Evolutionary conservation across 345 rosid genomes (phyloP), one percentile per base, ranked within the genome.

Genomic region (Zanthoxylum bungeanum): DNA sequence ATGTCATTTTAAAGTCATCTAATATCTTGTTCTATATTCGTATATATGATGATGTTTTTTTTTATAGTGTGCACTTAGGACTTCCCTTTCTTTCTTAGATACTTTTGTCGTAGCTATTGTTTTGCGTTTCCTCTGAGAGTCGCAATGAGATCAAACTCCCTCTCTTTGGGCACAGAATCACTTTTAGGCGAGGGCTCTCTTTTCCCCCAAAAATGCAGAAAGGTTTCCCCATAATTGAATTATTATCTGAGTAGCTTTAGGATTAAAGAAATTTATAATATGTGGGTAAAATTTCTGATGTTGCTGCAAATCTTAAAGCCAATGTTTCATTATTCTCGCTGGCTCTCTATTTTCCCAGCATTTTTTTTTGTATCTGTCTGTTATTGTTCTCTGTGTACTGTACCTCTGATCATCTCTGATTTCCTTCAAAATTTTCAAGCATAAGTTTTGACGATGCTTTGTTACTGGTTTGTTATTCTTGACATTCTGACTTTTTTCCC

Each of bases 401-500:
- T n/a, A n/a, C 12, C 30, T 17, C 58, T 37, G 9, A 14, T 53
- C 14, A 9, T 16, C 73, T 63, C 33, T 60, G 2, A 19, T 22
- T 52, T 52, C 22, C n/a, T 34, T 33, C 39, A 11, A 36, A 37
- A 53, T 53, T 60, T 14, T 60, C 12, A 47, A 24, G 9, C 53
- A 55, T 19, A 42, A 36, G 7, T 40, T n/a, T n/a, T n/a, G n/a
- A n/a, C n/a, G n/a, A 3, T 53, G 57, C 28, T 31, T 28, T 60
- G 49, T 69, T 27, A 39, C 25, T 52, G 61, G 17, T 51, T 64
- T 61, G 50, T 64, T 31, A 12, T 52, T 63, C 24, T 36, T 62
- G 37, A 71, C 79, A 46, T 62, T 56, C 27, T 74, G 66, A 66
- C 65, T 61, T 81, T 70, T 68, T 78, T 60, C 78, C n/a, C n/a